Base-by-base conservation (phyloP, 75 land plant species). In the Larix kaempferi region DNA sequence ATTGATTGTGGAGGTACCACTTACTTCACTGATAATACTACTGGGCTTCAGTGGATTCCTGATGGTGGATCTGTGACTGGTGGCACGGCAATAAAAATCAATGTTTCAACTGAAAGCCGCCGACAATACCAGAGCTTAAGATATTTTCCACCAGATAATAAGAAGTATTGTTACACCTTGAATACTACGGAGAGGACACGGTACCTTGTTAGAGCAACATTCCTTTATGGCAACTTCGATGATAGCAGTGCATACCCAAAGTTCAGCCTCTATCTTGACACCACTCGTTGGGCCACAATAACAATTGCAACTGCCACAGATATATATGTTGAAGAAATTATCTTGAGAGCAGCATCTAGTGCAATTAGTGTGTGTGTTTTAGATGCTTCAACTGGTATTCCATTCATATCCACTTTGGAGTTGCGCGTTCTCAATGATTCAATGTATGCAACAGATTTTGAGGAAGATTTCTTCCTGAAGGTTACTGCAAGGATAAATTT, bases 351-450 rank as follows among this genome's bases (percentile, higher is more conserved):
- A 11, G 67, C 85, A 2, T 80, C 87, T n/a, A 22, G 65, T 39
- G 74, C 84, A 27, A 39, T 92, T 44, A 74, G 75, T 59, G 90
- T 90, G 16, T 92, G 95, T 71, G 78, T 90, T 27, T 86, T 88
- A 75, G 81, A 88, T 84, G 85, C 87, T 10, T 79, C 84, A 2
- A 86, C 90, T 3, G 89, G 93, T 19, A 82, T 77, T 74, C 93
- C 93, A 3, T 91, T 91, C 69, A 82, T 91, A 21, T 89, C 92
- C 62, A 87, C 94, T 55, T 82, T 92, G 57, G 94, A 92, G 82
- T 75, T 89, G 22, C 27, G 94, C 21, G 88, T 89, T 6, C 54
- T 91, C 57, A 86, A 86, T 80, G 80, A 79, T 29, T 86, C 88
- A 15, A 88, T 91, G 88, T 91, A 91, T 83, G 85, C 80, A 19